Evolutionary conservation across 495 filamentous ascomycete genomes (phyloP), one percentile per base, ranked within the genome.

Genomic region (Paragyromitra xinjiangensis): DNA sequence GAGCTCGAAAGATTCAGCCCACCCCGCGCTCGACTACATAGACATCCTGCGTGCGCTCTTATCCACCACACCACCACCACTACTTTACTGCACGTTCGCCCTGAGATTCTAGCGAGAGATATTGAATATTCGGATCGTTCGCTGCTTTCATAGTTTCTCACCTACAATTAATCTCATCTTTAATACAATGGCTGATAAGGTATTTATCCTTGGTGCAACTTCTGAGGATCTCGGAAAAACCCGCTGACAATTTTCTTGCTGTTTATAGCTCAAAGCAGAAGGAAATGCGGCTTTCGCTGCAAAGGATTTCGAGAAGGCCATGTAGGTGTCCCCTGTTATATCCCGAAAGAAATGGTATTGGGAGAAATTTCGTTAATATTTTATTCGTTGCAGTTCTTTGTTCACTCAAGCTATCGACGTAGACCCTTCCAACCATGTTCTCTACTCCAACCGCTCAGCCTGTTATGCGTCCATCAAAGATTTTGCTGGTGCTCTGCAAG

Each of bases 241-340:
- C 34, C 26, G 51, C 74, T 77, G 40, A 77, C 51, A 44, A 19
- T 29, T n/a, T 29, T 11, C 22, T 34, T 42, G 48, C 19, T 71
- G 83, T 84, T 48, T 39, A 69, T 75, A 83, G 86, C 89, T 98
- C 79, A 99, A 99, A 88, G 93, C 94, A 77, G 91, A 94, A 83
- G 95, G 95, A 87, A 99, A 99, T 87, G 96, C 97, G 85, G 94
- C 95, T 85, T 98, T 99, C 83, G 90, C 93, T 75, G 94, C 91
- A 62, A 98, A 98, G 88, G 92, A 98, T 82, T 99, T 97, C 82
- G 88, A 94, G 80, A 94, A 94, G 84, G 95, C 95, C 78, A 90
- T 98, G 95, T 99, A 90, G 84, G 92, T 88, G 76, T 71, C 79
- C 81, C n/a, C 22, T 22, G 7, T 29, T 59, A 69, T 55, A 7